Evolutionary conservation across 192 early-diverging fungal species (phyloP), one percentile per base, ranked within the genome.

Genomic region (Backusella sp.): DNA sequence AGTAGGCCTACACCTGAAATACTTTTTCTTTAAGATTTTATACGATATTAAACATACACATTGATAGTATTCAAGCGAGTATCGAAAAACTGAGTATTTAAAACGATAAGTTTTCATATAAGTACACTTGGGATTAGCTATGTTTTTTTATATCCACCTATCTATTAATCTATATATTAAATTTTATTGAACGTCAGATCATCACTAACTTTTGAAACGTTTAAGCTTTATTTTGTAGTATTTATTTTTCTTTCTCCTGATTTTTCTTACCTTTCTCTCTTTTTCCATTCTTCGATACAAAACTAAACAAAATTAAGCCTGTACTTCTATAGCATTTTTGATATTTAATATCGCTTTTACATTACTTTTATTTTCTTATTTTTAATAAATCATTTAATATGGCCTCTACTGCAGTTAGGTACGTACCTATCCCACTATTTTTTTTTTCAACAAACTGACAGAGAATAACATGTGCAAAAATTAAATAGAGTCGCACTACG

Each of bases 401-500:
- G 34, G 94, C 93, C 62, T 68, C 30, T 68, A 84, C 90, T 1
- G 89, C 91, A 80, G 80, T 92, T 9, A 76, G 87, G 9, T 80
- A 91, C 76, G 9, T 80, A 90, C 77, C 80, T 4, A 86, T 86
- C 39, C 85, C 80, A 32, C 86, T 85, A 6, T 89, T 90, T 75
- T 89, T 76, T 89, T 92, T 77, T 77, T 88, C 73, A 86, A 90
- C 42, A 92, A 88, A 82, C 80, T 84, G 17, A 77, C 88, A 14
- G 56, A 62, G 42, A 53, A n/a, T 53, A 53, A 21, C 0, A 28
- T 28, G 23, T 28, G 21, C 3, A 26, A 6, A 9, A 21, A 53
- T 21, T 9, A 62, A 62, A 73, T 73, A 87, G 89, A 70, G 95
- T 96, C 28, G 94, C 92, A 14, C 80, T 96, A 56, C 87, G 95